Percentiles rank a stretch among this genome's conserved stretches.
These are phyloP conservation scores for Ceratocystis lukuohia DNA, from an alignment of 2,329 filamentous ascomycete species.

Conservation along the genomic window DNA sequence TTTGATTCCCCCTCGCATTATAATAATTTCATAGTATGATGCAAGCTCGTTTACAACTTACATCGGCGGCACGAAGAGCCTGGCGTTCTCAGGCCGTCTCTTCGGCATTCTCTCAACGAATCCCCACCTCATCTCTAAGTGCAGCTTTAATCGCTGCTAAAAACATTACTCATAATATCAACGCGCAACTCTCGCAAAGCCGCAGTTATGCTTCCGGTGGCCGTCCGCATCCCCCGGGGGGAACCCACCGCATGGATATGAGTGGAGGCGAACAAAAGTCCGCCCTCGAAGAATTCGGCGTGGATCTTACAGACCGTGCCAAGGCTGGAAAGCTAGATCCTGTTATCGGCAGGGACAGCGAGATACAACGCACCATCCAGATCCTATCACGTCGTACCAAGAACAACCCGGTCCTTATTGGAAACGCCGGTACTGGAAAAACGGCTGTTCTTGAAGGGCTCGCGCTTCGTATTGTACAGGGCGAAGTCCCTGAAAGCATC, in stretches of 20 bases:
- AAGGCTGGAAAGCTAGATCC: conserved; percentile 86
- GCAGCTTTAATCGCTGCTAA: conserved; percentile 27
- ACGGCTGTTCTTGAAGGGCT: conserved; percentile 86
- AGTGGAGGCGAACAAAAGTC: conserved; percentile 64
- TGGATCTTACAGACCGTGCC: conserved; percentile 77
- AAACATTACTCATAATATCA: conserved; percentile 22
- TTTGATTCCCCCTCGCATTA: conserved; percentile 8
- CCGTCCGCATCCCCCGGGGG: conserved; percentile 74
- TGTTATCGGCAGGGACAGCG: conserved; percentile 81
- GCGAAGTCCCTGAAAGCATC: conserved; percentile 89
- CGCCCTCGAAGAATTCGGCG: conserved; percentile 78
- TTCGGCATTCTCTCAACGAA: not conserved
- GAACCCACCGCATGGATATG: conserved; percentile 88
- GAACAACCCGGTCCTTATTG: conserved; percentile 92
- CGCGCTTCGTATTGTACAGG: conserved; percentile 75
- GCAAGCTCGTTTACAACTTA: conserved; percentile 32
- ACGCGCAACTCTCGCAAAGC: conserved; percentile 19
- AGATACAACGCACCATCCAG: conserved; percentile 90
- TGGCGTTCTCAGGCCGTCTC: conserved; percentile 7
- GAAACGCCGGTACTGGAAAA: conserved; percentile 81
- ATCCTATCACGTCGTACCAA: conserved; percentile 86
- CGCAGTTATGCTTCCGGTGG: conserved; percentile 51
- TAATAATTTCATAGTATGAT: conserved; percentile 23
- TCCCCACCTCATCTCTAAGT: conserved; percentile 17
- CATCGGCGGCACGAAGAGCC: conserved; percentile 28